Conservation (phyloP, 139 green algal species). For the Chlamydomonas sp. region DNA sequence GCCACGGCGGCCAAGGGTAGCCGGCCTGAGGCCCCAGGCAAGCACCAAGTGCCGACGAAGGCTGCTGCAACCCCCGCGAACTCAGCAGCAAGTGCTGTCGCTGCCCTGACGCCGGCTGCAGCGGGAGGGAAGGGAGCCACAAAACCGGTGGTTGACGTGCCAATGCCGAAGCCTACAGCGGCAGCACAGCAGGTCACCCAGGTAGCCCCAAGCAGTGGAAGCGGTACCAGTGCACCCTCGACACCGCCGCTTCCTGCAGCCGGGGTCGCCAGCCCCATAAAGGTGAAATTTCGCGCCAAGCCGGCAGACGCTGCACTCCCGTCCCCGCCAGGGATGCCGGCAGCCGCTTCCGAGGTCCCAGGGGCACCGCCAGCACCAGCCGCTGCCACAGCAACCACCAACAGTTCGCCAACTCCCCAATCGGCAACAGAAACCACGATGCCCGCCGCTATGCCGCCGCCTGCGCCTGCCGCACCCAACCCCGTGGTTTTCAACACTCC, state of each 20-base stretch:
- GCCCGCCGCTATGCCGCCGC: no score
- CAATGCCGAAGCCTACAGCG: background rate
- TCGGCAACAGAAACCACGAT: no score
- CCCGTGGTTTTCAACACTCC: no score
- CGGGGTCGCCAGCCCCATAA: conserved; percentile 13
- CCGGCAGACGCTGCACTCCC: background rate
- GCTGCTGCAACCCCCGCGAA: background rate
- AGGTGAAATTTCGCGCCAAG: conserved; percentile 34
- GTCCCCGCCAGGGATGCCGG: background rate
- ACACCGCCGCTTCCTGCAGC: background rate
- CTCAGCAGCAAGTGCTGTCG: background rate
- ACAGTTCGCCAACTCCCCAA: no score
- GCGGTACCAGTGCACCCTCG: background rate
- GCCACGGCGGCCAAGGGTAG: background rate
- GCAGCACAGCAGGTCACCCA: background rate
- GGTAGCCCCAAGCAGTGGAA: background rate
- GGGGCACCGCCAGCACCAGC: background rate
- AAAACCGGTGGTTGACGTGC: background rate
- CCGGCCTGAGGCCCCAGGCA: no score
- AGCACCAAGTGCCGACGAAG: no score
- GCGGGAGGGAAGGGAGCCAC: background rate
- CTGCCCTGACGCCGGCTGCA: background rate
- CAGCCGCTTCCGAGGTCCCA: background rate
- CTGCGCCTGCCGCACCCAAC: no score
- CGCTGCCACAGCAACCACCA: background rate